Conservation (phyloP, 176 grass and related monocot species). For the Eragrostis nindensis region DNA sequence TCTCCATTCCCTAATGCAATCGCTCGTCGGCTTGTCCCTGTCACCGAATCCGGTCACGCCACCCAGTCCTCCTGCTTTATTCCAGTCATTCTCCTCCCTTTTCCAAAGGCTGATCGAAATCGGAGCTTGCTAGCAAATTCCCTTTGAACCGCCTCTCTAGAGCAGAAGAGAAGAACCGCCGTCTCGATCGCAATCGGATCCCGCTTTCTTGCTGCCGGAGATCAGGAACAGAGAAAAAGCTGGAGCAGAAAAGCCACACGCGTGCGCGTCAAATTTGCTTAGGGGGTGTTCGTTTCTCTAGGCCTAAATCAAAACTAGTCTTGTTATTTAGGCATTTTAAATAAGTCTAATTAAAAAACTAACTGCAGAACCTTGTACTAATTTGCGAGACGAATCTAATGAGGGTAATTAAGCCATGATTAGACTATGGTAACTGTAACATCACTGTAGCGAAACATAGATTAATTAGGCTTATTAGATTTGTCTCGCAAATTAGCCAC, state of each 20-base stretch:
- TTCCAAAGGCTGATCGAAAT: not conserved
- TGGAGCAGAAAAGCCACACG: not conserved
- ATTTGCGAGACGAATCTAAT: too few relatives aligned
- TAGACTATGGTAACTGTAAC: too few relatives aligned
- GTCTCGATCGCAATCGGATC: not conserved
- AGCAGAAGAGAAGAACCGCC: not conserved
- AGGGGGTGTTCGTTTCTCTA: too few relatives aligned
- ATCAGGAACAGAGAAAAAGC: not conserved
- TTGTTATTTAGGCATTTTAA: too few relatives aligned
- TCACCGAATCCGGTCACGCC: not conserved
- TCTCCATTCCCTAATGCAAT: not conserved
- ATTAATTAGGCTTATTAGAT: too few relatives aligned
- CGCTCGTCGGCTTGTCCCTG: not conserved
- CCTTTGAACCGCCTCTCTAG: conserved; percentile 19
- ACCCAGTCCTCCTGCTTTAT: not conserved
- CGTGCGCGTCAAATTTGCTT: not conserved
- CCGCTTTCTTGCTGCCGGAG: conserved; percentile 18
- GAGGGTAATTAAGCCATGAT: too few relatives aligned
- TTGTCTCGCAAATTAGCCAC: too few relatives aligned
- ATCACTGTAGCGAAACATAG: too few relatives aligned
- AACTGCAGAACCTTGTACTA: too few relatives aligned
- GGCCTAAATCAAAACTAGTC: too few relatives aligned
- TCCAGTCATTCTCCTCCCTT: conserved; percentile 2
- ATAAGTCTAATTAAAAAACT: too few relatives aligned
- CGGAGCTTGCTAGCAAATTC: not conserved